Evolutionary conservation across 805 yeast species (phyloP).

Genomic region (Kodamaea laetipori): DNA sequence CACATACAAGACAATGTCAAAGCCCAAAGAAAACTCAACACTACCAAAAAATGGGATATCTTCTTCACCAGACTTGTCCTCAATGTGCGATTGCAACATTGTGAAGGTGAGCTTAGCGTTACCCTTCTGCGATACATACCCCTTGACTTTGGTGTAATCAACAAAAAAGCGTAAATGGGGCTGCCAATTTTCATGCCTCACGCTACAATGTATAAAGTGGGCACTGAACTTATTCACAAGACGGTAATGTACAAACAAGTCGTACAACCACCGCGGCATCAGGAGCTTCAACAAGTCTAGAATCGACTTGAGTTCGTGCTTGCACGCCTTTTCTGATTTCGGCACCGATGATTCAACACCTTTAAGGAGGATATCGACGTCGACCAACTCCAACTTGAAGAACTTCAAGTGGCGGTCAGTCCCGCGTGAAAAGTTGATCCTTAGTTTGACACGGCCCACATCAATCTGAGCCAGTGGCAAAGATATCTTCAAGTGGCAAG

Average conservation of each 20-base stretch:
- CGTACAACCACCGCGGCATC: conserved; percentile 24
- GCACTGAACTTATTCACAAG: conserved; percentile 29
- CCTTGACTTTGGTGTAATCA: conserved; percentile 28
- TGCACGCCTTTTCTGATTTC: not conserved
- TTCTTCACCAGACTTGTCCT: not conserved
- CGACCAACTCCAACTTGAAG: conserved; percentile 29
- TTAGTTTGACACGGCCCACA: conserved; percentile 22
- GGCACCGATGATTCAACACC: not conserved
- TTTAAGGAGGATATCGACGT: conserved; percentile 17
- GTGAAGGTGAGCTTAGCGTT: conserved; percentile 6
- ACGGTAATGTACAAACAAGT: conserved; percentile 20
- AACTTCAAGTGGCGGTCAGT: conserved; percentile 28
- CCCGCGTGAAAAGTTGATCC: conserved; percentile 26
- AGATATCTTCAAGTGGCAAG: conserved; percentile 27
- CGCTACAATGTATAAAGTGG: conserved; percentile 19
- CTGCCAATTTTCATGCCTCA: conserved; percentile 6
- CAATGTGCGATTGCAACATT: conserved; percentile 1
- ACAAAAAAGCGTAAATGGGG: conserved; percentile 18
- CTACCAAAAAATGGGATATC: not conserved
- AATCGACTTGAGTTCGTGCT: conserved; percentile 5
- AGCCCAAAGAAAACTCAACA: conserved; percentile 4
- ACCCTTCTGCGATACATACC: conserved; percentile 14
- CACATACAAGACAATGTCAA: conserved; percentile 5
- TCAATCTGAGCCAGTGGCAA: conserved; percentile 16
- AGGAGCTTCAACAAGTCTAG: conserved; percentile 1